Conservation (phyloP, 495 filamentous ascomycete genomes). For the Xylaria nigripes region DNA sequence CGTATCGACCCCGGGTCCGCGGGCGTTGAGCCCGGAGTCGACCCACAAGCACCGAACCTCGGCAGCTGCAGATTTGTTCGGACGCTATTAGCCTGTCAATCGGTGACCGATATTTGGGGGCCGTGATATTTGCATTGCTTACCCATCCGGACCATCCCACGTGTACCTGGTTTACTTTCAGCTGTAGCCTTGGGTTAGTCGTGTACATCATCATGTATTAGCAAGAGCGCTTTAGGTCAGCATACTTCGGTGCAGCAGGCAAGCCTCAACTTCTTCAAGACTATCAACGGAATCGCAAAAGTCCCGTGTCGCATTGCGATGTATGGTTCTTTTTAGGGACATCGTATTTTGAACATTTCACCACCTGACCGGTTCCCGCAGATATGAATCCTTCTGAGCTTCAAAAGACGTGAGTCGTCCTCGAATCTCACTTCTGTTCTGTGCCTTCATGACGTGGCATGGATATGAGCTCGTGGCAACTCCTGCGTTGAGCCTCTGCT, state of each 20-base stretch:
- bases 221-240: not conserved
- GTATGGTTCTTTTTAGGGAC: too few relatives aligned
- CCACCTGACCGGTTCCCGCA: not conserved
- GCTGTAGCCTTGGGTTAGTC: not conserved
- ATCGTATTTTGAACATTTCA: not conserved
- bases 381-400: not conserved
- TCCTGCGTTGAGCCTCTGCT: conserved; percentile 5
- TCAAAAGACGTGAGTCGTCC: not conserved
- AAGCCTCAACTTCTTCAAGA: not conserved
- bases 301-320: too few relatives aligned
- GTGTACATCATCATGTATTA: not conserved
- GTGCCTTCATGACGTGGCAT: conserved; percentile 1
- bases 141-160: not conserved
- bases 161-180: not conserved
- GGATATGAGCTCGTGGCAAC: conserved; percentile 6
- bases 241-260: not conserved
- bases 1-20: not conserved
- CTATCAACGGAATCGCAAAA: too few relatives aligned
- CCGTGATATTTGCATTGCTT: not conserved
- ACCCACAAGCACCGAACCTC: conserved; percentile 6
- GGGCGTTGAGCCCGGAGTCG: not conserved
- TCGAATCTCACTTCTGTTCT: not conserved
- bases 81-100: not conserved
- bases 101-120: conserved; percentile 10
- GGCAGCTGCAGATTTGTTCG: not conserved